Evolutionary conservation across 163 green algal genomes (phyloP).

Genomic region (Volvox carteri): DNA sequence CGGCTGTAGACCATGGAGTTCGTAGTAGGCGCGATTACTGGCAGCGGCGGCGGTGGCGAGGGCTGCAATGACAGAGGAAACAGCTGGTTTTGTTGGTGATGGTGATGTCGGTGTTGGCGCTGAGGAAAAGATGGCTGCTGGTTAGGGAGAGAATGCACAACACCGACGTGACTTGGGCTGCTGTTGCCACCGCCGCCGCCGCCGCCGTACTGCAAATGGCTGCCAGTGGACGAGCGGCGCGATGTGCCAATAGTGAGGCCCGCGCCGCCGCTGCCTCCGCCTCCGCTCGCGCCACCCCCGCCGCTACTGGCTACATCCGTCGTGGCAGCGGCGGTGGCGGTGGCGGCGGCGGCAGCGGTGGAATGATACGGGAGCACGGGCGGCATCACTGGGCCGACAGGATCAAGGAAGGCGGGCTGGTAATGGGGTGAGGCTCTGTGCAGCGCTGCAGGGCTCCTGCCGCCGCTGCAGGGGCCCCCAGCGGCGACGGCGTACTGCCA

Average conservation of each 20-base stretch:
- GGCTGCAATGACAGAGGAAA: not conserved
- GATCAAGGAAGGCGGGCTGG: not conserved
- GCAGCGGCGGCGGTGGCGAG: not conserved
- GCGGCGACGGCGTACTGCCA: not conserved
- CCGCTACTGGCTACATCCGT: not conserved
- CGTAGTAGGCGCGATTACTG: not conserved
- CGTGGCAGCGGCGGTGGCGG: not conserved
- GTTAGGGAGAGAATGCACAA: not conserved
- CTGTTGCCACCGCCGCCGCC: not conserved
- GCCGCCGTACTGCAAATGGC: not conserved
- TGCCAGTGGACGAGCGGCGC: constrained; percentile 17
- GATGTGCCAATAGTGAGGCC: not conserved
- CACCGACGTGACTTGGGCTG: not conserved
- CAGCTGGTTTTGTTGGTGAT: not conserved
- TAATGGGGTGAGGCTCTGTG: not conserved
- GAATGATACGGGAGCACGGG: not conserved
- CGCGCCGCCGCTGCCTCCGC: not conserved
- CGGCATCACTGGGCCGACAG: not conserved
- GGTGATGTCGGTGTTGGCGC: not conserved
- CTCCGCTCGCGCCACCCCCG: not conserved
- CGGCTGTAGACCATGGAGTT: not conserved
- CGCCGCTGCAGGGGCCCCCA: not conserved
- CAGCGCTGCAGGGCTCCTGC: not conserved
- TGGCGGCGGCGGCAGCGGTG: not conserved
- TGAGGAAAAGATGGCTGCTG: not conserved